Evolutionary conservation across 2,329 filamentous ascomycete genomes (phyloP).

Genomic region (Talaromyces verruculosus): DNA sequence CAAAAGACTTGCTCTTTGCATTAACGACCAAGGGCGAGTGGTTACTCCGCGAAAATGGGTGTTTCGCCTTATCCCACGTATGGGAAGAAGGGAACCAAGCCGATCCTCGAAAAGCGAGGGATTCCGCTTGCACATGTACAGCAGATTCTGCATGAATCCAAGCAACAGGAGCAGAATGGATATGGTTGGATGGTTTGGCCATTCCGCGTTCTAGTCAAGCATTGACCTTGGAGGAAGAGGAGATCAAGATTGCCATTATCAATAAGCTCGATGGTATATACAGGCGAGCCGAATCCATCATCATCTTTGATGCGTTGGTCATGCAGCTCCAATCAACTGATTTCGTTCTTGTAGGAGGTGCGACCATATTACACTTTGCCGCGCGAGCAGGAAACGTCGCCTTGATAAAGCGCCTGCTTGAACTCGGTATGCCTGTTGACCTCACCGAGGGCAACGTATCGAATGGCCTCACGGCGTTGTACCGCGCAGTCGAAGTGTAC

Average conservation of each 20-base stretch:
- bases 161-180: constrained; percentile 11
- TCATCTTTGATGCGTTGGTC: constrained; percentile 11
- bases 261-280: constrained; percentile 8
- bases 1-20: neutral
- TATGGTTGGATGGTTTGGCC: constrained; percentile 3
- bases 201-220: constrained; percentile 8
- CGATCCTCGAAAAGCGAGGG: neutral
- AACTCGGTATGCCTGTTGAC: constrained; percentile 10
- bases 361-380: neutral
- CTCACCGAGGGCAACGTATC: neutral
- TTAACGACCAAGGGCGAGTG: constrained; percentile 4
- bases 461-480: neutral
- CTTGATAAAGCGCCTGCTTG: neutral
- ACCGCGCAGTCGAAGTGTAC: neutral
- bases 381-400: neutral
- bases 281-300: neutral
- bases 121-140: neutral
- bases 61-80: constrained; percentile 5
- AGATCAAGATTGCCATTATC: constrained; percentile 10
- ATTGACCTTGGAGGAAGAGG: constrained; percentile 7
- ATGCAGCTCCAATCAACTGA: constrained; percentile 15
- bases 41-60: neutral
- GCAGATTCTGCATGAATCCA: neutral
- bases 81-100: constrained; percentile 11
- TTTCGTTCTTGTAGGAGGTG: neutral